These are phyloP conservation scores for Pichia sporocuriosa DNA, from an alignment of 805 yeast species.

Conservation along the genomic window DNA sequence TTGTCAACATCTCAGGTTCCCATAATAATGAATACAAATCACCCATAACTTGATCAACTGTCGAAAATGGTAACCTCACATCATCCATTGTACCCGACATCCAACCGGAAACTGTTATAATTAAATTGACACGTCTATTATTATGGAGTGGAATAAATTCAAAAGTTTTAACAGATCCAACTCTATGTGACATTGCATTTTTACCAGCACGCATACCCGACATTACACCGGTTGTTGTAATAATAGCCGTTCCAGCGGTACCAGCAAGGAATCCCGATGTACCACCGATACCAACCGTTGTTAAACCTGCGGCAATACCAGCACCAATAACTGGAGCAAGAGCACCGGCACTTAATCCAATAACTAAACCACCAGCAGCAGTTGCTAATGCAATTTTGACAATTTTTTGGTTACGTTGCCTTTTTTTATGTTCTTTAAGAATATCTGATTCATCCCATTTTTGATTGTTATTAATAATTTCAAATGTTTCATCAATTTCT, in stretches of 20 bases:
- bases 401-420: conserved; percentile 56
- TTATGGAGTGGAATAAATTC: conserved; percentile 91
- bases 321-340: conserved; percentile 98
- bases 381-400: conserved; percentile 93
- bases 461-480: conserved; percentile 34
- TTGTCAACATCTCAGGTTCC: conserved; percentile 97
- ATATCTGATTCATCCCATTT: conserved; percentile 68
- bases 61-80: conserved; percentile 90
- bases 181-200: conserved; percentile 76
- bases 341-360: conserved; percentile 92
- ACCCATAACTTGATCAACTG: conserved; percentile 97
- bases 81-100: conserved; percentile 94
- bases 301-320: conserved; percentile 93
- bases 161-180: conserved; percentile 89
- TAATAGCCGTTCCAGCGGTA: conserved; percentile 91
- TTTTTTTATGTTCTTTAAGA: conserved; percentile 64
- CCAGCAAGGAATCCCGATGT: conserved; percentile 91
- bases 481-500: conserved; percentile 59
- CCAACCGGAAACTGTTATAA: conserved; percentile 94
- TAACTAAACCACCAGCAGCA: conserved; percentile 87
- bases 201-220: conserved; percentile 88
- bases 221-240: conserved; percentile 85
- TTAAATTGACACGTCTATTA: conserved; percentile 78
- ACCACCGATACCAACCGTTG: conserved; percentile 93
- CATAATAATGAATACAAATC: conserved; percentile 85